Evolutionary conservation across 2,329 filamentous ascomycete genomes (phyloP), one percentile per base, ranked within the genome.

Genomic region (Boeremia lycopersici): DNA sequence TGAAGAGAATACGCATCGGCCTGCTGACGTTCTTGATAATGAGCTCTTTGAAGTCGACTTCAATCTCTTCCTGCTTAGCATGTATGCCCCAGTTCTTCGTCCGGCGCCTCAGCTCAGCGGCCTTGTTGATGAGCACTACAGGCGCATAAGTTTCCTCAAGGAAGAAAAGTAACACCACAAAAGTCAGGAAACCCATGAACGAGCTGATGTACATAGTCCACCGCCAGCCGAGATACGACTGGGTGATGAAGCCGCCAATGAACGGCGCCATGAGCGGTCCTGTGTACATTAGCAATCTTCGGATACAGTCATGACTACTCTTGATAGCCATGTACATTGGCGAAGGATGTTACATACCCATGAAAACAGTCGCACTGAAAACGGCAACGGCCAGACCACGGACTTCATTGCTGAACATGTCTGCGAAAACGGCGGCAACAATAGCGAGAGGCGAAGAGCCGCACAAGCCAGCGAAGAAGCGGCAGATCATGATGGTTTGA

Each of bases 31-130:
- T 84, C 67, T 82, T 81, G 42, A 77, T 70, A 28, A 82, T 67
- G 31, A 83, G 66, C 50, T 81, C 79, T 6, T 71, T 73, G 53
- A 83, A 74, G 57, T 83, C 80, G 31, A 82, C 75, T 62, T 83
- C 80, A 43, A 83, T 79, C 70, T 82, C 80, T 58, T 83, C 81
- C 46, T 75, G 76, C 63, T 82, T 83, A n/a, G 84, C 84, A 62
- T 86, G 84, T 45, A 86, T 85, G 10, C 83, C 83, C 82, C 83
- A 86, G 57, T 86, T 86, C 67, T 79, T 79, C 1, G 83, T 86
- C 25, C 81, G 70, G 30, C 83, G 77, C 29, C 83, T 75, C 2
- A 86, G 68, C 56, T 84, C 81, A 3, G 77, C 70, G 3, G 83
- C 83, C 63, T 86, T 86, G 13, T 75, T 70, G 33, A 86, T 79